Conservation (phyloP, 2,329 filamentous ascomycete genomes). For the Alternaria postmessia region DNA sequence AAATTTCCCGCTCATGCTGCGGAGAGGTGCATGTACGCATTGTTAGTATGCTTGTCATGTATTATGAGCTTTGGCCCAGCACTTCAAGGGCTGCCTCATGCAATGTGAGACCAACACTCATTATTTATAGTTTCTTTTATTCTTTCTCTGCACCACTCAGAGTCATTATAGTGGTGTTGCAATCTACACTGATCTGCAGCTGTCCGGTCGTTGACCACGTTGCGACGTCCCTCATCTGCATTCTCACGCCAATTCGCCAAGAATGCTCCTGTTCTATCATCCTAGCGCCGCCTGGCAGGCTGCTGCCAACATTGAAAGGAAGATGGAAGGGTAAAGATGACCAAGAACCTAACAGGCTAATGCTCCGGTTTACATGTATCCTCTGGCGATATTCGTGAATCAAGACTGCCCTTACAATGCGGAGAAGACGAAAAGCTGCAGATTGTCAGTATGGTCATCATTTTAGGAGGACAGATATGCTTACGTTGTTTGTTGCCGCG, state of each 20-base stretch:
- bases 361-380: slow-evolving; percentile 40
- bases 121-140: slow-evolving; percentile 36
- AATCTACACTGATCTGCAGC: slow-evolving; percentile 41
- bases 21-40: not conserved
- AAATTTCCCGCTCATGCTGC: not conserved
- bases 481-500: slow-evolving; percentile 98
- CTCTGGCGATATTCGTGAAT: slow-evolving; percentile 34
- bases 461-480: slow-evolving; percentile 48
- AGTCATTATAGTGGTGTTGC: slow-evolving; percentile 43
- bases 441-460: slow-evolving; percentile 12
- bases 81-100: not conserved
- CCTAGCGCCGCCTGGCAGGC: slow-evolving; percentile 38
- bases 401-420: slow-evolving; percentile 54
- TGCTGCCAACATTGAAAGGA: slow-evolving; percentile 39
- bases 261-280: slow-evolving; percentile 41
- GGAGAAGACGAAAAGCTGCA: slow-evolving; percentile 64
- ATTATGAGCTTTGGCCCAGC: not conserved
- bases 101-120: not conserved
- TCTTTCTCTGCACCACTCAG: slow-evolving; percentile 41
- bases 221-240: slow-evolving; percentile 37
- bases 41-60: not conserved
- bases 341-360: slow-evolving; percentile 37
- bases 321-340: slow-evolving; percentile 39
- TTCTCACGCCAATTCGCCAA: slow-evolving; percentile 33
- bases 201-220: slow-evolving; percentile 36